Evolutionary conservation across 495 filamentous ascomycete genomes (phyloP).

Genomic region (Talaromyces proteolyticus): DNA sequence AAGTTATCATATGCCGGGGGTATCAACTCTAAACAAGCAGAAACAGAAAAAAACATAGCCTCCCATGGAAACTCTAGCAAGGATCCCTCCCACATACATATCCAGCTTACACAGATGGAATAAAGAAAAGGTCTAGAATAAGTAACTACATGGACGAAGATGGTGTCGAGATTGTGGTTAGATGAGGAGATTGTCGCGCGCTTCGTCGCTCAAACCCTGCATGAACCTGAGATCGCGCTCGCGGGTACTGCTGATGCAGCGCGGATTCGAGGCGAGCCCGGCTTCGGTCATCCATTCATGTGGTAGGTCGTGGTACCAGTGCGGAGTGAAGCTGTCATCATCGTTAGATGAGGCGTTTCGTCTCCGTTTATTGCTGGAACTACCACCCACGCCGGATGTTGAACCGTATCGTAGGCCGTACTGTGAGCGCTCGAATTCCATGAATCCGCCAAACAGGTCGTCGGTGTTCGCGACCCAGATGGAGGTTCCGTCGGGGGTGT

Average conservation of each 20-base stretch:
- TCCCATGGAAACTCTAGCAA: too few species aligned
- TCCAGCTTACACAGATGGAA: too few species aligned
- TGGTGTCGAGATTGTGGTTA: too few species aligned
- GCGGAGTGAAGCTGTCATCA: background rate
- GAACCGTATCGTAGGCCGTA: constrained; percentile 28
- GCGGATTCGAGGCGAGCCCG: constrained; percentile 15
- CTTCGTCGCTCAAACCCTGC: background rate
- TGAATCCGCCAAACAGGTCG: constrained; percentile 67
- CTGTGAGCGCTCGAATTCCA: constrained; percentile 63
- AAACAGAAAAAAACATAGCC: too few species aligned
- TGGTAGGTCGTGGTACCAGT: constrained; percentile 15
- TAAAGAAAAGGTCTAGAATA: too few species aligned
- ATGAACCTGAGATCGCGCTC: background rate
- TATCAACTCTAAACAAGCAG: too few species aligned
- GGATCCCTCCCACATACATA: too few species aligned
- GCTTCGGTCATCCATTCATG: constrained; percentile 33
- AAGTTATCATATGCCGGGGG: too few species aligned
- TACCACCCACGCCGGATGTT: background rate
- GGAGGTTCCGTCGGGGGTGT: constrained; percentile 63
- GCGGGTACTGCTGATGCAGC: background rate
- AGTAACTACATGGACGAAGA: too few species aligned
- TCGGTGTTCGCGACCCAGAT: constrained; percentile 75
- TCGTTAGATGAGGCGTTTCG: background rate
- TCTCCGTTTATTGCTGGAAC: background rate
- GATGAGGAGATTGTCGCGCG: background rate